phyloP scores from a whole-genome alignment of 1,284 basidiomycete genomes.

The Irpex rosettiformis region DNA sequence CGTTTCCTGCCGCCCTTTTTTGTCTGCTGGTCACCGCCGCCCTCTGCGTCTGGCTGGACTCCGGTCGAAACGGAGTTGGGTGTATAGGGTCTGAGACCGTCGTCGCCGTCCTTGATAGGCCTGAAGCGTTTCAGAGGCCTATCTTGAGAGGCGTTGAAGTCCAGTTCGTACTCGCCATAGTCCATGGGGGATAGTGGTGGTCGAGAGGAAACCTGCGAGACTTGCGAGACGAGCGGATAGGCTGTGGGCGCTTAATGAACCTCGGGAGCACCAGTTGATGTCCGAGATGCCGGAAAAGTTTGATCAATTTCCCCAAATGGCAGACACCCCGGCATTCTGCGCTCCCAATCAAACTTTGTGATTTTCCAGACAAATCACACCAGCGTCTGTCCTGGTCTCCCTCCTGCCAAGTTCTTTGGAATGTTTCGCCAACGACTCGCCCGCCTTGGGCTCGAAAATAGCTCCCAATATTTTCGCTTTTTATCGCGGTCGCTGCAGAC shows the following conservation, averaged over 20 bases:
- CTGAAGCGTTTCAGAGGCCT: slow-evolving; percentile 12
- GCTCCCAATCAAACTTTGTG: not conserved
- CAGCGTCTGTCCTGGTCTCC: not conserved
- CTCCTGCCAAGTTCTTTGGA: not conserved
- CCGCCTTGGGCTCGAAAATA: not conserved
- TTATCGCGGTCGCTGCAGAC: not conserved
- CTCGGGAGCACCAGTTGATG: not conserved
- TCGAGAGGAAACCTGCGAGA: not conserved
- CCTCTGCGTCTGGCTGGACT: slow-evolving; percentile 24
- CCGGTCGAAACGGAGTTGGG: slow-evolving; percentile 26
- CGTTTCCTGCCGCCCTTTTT: slow-evolving; percentile 38
- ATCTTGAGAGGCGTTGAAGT: slow-evolving; percentile 7
- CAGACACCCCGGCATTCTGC: slow-evolving; percentile 3
- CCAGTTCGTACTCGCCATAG: slow-evolving; percentile 12
- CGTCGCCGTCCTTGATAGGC: slow-evolving; percentile 19
- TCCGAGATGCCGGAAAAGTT: not conserved
- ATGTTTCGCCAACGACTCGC: not conserved
- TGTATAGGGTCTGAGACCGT: slow-evolving; percentile 24
- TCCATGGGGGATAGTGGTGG: slow-evolving; percentile 11
- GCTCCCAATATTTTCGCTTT: not conserved
- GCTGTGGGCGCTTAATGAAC: not conserved
- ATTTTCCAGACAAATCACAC: too few species aligned
- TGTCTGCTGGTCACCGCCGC: slow-evolving; percentile 20
- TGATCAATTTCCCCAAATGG: not conserved
- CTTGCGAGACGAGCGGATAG: not conserved